Base-by-base conservation (phyloP, 805 yeast genomes). In the Spathaspora passalidarum region DNA sequence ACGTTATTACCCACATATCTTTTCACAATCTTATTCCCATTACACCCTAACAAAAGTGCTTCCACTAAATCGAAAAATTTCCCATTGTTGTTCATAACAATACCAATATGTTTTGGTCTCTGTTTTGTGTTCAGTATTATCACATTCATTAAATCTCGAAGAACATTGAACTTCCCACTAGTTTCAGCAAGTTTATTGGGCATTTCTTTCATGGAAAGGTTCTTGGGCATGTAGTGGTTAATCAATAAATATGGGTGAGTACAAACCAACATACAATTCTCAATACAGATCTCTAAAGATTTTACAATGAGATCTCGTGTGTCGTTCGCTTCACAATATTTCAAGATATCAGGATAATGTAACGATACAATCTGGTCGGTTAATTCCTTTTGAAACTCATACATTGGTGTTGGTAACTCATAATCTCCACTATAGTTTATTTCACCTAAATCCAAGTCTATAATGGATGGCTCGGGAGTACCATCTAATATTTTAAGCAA, bases 341-440 rank as follows among this genome's bases (percentile, higher is more conserved):
- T 84, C 55, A 92, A 71, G 47, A 92, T 89, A 60, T 91, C 98
- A 26, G 92, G 81, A 61, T 91, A 92, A 65, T 92, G 98, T 35
- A 90, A 71, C 1, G 96, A 87, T 10, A 92, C 87, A 23, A 94
- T 90, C 60, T 90, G 96, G 63, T 92, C 96, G 9, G 91, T 88
- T 43, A 92, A 73, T 56, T 90, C 94, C 56, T 83, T 85, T 61
- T 92, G 98, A 54, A 87, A 87, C 50, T 86, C 88, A 44, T 84
- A 80, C 82, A 90, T 80, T 2, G 96, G 91, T 5, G 92, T 84
- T 1, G 95, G 86, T 21, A 90, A 68, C 61, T 81, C 78, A 61
- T 88, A 89, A 51, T 86, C 95, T 10, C 89, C 76, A 9, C 76
- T 68, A 3, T 55, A 56, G 49, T 75, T 74, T 44, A 63, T 60